Percentiles rank a stretch among this genome's conserved stretches.
Evolutionary conservation across 208 protist genomes (phyloP).

Genomic region (Trypanosoma brucei): DNA sequence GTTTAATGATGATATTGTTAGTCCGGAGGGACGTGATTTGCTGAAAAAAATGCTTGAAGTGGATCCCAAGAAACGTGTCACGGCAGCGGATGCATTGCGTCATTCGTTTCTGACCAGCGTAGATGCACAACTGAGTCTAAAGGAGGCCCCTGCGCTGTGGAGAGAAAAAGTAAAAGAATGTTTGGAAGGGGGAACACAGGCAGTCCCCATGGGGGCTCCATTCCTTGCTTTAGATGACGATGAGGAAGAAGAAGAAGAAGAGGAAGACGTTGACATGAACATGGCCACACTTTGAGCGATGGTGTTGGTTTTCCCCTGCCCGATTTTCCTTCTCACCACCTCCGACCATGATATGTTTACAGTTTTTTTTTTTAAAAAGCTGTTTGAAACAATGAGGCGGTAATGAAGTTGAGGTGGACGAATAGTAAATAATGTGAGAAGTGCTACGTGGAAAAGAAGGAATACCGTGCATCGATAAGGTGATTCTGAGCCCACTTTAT

Average conservation of each 20-base stretch:
- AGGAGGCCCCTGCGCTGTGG: conserved; percentile 38
- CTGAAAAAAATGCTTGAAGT: conserved; percentile 62
- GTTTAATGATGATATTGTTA: conserved; percentile 45
- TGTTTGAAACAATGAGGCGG: no score
- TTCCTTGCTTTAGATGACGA: background rate
- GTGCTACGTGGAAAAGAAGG: no score
- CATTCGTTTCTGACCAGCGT: conserved; percentile 56
- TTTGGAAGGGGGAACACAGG: background rate
- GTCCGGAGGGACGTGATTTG: conserved; percentile 56
- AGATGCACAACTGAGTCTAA: conserved; percentile 18
- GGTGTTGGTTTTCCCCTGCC: no score
- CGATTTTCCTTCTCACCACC: no score
- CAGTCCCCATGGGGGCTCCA: background rate
- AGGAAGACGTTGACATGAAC: background rate
- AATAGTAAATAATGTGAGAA: no score
- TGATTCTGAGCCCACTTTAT: no score
- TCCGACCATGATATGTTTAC: no score
- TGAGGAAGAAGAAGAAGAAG: conserved; percentile 2
- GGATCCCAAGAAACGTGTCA: conserved; percentile 52
- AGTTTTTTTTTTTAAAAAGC: no score
- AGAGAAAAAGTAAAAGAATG: conserved; percentile 29
- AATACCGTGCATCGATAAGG: no score
- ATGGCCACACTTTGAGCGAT: no score
- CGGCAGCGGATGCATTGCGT: conserved; percentile 40
- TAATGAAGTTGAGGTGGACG: no score